Conservation (phyloP, 1,139 yeast genomes). For the Scheffersomyces titani region DNA sequence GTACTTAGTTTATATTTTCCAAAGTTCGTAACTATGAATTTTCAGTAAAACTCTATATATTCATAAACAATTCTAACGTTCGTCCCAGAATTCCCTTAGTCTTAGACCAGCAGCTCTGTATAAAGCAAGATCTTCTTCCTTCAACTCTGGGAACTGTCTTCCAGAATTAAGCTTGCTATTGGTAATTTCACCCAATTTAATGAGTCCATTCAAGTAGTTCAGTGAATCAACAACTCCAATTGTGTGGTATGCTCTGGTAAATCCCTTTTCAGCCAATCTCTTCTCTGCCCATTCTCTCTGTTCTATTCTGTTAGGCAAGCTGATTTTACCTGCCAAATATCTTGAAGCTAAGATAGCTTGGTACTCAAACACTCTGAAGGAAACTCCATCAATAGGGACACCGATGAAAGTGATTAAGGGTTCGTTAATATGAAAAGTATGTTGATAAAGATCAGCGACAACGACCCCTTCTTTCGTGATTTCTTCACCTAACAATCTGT, state of each 20-base stretch:
- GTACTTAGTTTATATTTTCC: no score
- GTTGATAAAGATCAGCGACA: constrained; percentile 34
- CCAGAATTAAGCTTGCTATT: constrained; percentile 22
- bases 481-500: constrained; percentile 18
- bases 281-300: constrained; percentile 34
- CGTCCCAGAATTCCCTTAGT: constrained; percentile 23
- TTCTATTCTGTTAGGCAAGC: constrained; percentile 27
- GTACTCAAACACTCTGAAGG: constrained; percentile 42
- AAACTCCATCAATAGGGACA: constrained; percentile 42
- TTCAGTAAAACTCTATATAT: no score
- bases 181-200: constrained; percentile 29
- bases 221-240: constrained; percentile 27
- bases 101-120: constrained; percentile 20
- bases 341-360: constrained; percentile 40
- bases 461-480: constrained; percentile 31
- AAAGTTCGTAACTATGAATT: no score
- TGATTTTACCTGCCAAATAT: constrained; percentile 32
- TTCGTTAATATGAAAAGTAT: constrained; percentile 38
- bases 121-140: constrained; percentile 24
- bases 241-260: constrained; percentile 44
- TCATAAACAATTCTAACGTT: constrained; percentile 5
- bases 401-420: constrained; percentile 42
- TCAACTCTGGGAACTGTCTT: constrained; percentile 33
- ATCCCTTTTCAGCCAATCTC: constrained; percentile 26
- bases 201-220: constrained; percentile 23